Base-by-base conservation (phyloP, 2,329 filamentous ascomycete species). In the Aureobasidium sp. region DNA sequence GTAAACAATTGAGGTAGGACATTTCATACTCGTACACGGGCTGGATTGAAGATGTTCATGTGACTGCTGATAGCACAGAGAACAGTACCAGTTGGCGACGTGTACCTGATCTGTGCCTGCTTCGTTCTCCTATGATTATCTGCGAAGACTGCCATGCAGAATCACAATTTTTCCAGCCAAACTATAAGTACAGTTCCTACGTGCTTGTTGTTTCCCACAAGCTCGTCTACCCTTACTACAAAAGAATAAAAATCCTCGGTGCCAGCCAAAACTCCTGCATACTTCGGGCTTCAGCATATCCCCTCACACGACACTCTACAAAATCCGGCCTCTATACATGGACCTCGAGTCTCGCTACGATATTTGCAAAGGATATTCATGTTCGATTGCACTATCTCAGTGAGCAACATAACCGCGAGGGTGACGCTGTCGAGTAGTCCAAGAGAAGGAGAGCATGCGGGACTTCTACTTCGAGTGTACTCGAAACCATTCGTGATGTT, bases 381-480 rank as follows among this genome's bases (percentile, higher is more conserved):
- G 68, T 68, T 10, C 65, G 64, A 32, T 60, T 70, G 5, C 66
- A 66, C 30, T 71, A 70, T 25, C 61, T 65, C 25, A 5, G 8
- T 69, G 11, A 27, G 61, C 48, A 16, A 16, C 37, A 7, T 5
- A 6, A 39, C 6, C 4, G 7, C 8, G 41, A 27, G 41, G 25
- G 4, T 8, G 10, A 25, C n/a, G 25, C 41, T 1, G 41, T 11
- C 41, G 25, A 6, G 9, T 11, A n/a, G 3, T 25, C 41, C n/a
- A 25, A 44, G 41, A 44, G 8, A 13, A 44, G 11, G 41, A 6
- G 21, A 27, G n/a, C 41, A 11, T 25, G 41, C 41, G 10, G 8
- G 25, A 41, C 39, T 9, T 11, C 41, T 10, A 27, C 41, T 9
- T 48, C 65, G 11, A 68, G 66, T 11, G 42, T 62, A 5, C 59